These are phyloP conservation scores for Vitis hybrid DNA, from an alignment of 177 flowering plant genomes.

Conservation along the genomic window DNA sequence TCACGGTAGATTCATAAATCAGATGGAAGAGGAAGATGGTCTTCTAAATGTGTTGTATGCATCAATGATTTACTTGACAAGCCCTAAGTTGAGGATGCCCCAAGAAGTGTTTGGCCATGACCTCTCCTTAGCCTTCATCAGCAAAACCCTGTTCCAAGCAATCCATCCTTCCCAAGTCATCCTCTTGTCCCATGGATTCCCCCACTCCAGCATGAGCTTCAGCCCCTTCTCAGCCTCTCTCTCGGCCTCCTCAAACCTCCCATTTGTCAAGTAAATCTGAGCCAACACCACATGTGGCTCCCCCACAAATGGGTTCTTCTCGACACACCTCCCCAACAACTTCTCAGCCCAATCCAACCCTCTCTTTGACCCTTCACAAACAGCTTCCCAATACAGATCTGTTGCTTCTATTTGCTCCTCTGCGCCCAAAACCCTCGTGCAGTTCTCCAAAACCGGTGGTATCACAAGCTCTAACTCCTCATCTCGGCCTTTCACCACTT, in stretches of 20 bases:
- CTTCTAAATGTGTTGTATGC: no score
- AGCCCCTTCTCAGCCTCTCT: conserved; percentile 73
- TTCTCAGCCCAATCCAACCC: conserved; percentile 53
- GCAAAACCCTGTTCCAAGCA: conserved; percentile 82
- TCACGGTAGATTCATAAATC: no score
- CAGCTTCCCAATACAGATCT: conserved; percentile 88
- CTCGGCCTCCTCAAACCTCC: conserved; percentile 76
- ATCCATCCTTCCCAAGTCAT: conserved; percentile 97
- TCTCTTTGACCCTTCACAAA: conserved; percentile 32
- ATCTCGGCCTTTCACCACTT: conserved; percentile 31
- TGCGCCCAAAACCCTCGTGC: conserved; percentile 64
- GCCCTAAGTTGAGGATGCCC: conserved; percentile 92
- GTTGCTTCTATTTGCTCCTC: conserved; percentile 74
- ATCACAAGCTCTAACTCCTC: conserved; percentile 73
- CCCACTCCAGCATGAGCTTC: conserved; percentile 77
- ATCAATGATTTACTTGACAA: conserved; percentile 42
- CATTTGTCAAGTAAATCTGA: conserved; percentile 61
- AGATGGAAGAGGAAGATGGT: no score
- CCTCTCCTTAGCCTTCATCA: conserved; percentile 77
- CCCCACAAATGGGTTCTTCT: conserved; percentile 90
- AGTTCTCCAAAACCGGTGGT: conserved; percentile 73
- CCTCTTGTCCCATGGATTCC: conserved; percentile 98
- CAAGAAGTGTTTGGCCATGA: conserved; percentile 75
- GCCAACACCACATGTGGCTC: conserved; percentile 79
- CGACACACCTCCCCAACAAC: conserved; percentile 47